Evolutionary conservation across 2,329 filamentous ascomycete genomes (phyloP).

Genomic region (Lachnum nothofagi): DNA sequence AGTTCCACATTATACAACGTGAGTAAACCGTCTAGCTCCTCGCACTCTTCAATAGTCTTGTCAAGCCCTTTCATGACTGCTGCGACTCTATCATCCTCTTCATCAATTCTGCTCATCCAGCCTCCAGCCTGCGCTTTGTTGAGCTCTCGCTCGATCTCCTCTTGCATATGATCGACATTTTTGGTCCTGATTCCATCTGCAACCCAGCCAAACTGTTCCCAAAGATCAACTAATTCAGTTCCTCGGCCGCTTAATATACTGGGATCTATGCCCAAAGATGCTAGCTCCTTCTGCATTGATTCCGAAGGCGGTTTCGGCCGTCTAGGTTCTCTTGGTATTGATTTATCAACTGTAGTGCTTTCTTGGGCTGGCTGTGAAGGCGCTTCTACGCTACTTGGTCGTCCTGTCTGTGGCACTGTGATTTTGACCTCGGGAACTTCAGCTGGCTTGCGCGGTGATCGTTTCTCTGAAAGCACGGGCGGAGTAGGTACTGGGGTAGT

Average conservation of each 20-base stretch:
- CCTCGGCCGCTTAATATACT: slow-evolving; percentile 70
- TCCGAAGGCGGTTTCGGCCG: slow-evolving; percentile 30
- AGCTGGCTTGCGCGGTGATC: slow-evolving; percentile 25
- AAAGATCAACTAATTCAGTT: slow-evolving; percentile 72
- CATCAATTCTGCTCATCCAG: slow-evolving; percentile 78
- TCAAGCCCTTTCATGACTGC: slow-evolving; percentile 84
- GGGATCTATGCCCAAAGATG: slow-evolving; percentile 66
- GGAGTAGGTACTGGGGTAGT: slow-evolving; percentile 27
- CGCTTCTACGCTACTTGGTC: slow-evolving; percentile 39
- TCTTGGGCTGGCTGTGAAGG: slow-evolving; percentile 34
- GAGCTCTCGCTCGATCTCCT: slow-evolving; percentile 79
- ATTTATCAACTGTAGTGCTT: slow-evolving; percentile 27
- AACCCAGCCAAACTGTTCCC: slow-evolving; percentile 86
- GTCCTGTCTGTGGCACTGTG: slow-evolving; percentile 43
- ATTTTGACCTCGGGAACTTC: slow-evolving; percentile 54
- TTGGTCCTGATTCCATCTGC: slow-evolving; percentile 69
- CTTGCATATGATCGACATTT: slow-evolving; percentile 73
- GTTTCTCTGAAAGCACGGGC: slow-evolving; percentile 11
- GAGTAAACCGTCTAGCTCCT: slow-evolving; percentile 88
- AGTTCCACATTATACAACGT: slow-evolving; percentile 94
- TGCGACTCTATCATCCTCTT: slow-evolving; percentile 84
- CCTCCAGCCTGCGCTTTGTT: slow-evolving; percentile 87
- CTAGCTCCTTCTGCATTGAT: slow-evolving; percentile 32
- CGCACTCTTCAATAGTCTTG: slow-evolving; percentile 86
- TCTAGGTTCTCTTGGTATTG: slow-evolving; percentile 27